Evolutionary conservation across 305 asterid species (phyloP).

Genomic region (Fraxinus baroniana): DNA sequence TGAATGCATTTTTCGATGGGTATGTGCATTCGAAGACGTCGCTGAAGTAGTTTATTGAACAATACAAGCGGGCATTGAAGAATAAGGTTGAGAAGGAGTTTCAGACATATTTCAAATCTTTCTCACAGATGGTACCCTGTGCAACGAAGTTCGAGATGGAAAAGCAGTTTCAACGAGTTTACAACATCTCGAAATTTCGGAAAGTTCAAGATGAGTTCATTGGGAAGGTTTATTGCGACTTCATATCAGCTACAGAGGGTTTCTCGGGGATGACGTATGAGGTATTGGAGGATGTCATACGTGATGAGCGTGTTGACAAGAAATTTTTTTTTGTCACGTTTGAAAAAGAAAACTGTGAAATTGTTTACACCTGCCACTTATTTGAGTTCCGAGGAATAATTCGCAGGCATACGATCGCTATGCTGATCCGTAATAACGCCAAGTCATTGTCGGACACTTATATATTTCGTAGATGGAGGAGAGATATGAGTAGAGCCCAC

Average conservation of each 20-base stretch:
- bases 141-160: no score
- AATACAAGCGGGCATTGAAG: not conserved
- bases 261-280: no score
- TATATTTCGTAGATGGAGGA: not conserved
- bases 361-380: not conserved
- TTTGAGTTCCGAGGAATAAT: not conserved
- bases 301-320: no score
- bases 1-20: not conserved
- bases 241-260: no score
- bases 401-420: not conserved
- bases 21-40: not conserved
- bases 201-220: no score
- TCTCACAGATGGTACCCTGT: no score
- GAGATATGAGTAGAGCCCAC: not conserved
- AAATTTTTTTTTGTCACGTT: no score
- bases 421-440: not conserved
- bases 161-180: no score
- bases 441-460: not conserved
- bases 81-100: not conserved
- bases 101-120: no score
- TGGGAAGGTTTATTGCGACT: no score
- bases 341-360: not conserved
- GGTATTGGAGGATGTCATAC: no score
- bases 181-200: no score
- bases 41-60: not conserved